These are phyloP conservation scores for Hericium rajendrae DNA, from an alignment of 768 basidiomycete species.

Conservation along the genomic window DNA sequence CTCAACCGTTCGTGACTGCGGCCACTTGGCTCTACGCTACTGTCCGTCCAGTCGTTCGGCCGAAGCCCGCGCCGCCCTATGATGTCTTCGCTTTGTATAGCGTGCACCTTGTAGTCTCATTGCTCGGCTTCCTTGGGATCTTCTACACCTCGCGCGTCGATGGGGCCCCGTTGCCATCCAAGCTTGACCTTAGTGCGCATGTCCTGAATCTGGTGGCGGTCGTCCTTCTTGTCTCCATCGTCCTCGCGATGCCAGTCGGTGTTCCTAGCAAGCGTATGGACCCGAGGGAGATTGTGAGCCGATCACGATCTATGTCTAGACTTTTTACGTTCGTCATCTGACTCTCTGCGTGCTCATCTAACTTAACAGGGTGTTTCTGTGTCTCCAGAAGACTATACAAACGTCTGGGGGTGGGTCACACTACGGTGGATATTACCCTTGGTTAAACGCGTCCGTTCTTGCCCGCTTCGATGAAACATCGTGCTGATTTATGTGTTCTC, in stretches of 20 bases:
- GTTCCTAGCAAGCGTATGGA: slow-evolving; percentile 47
- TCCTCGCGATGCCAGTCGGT: slow-evolving; percentile 56
- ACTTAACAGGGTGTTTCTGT: background rate
- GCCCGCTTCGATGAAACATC: background rate
- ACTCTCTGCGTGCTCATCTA: background rate
- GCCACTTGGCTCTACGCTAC: slow-evolving; percentile 60
- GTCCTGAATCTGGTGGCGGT: slow-evolving; percentile 37
- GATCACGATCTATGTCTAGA: background rate
- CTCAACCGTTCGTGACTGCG: slow-evolving; percentile 39
- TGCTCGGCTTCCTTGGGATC: slow-evolving; percentile 43
- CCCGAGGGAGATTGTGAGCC: slow-evolving; percentile 53
- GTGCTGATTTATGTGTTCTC: background rate
- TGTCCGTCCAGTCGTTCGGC: slow-evolving; percentile 41
- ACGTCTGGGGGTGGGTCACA: slow-evolving; percentile 52
- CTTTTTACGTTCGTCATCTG: too few relatives aligned
- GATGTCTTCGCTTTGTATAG: slow-evolving; percentile 55
- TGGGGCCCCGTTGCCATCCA: slow-evolving; percentile 30
- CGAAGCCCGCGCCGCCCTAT: slow-evolving; percentile 47
- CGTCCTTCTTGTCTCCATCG: slow-evolving; percentile 32
- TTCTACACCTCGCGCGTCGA: slow-evolving; percentile 41
- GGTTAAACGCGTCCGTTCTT: slow-evolving; percentile 20
- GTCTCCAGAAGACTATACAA: slow-evolving; percentile 41
- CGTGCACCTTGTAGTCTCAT: slow-evolving; percentile 34
- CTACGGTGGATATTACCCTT: slow-evolving; percentile 61
- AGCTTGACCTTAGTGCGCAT: slow-evolving; percentile 4